Conservation (phyloP, 768 basidiomycete genomes). For the Tulasnella sp. region DNA sequence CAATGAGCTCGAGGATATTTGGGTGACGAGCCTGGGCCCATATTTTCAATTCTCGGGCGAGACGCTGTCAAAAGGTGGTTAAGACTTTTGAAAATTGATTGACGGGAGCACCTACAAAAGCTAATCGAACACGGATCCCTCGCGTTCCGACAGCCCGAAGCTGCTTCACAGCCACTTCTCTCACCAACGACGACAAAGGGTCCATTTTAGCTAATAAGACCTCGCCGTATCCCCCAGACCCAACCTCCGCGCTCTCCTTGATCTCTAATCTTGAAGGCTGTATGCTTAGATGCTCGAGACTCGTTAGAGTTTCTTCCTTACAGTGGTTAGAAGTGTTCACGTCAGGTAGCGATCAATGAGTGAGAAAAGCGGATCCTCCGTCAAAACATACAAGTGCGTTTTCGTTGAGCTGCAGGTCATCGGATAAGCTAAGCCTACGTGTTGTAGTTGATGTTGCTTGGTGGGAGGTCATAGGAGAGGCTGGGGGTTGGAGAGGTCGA, state of each 20-base stretch:
- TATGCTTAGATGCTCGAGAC: background rate
- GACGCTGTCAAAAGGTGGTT: background rate
- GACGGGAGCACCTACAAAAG: background rate
- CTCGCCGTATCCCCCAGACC: slow-evolving; percentile 5
- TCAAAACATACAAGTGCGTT: background rate
- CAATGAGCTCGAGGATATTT: slow-evolving; percentile 11
- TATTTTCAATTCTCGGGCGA: slow-evolving; percentile 5
- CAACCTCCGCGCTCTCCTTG: background rate
- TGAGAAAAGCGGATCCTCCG: background rate
- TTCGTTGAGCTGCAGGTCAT: background rate
- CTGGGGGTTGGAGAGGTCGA: background rate
- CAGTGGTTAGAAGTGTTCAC: background rate
- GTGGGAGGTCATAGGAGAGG: background rate
- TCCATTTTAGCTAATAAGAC: background rate
- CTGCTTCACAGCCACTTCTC: slow-evolving; percentile 3
- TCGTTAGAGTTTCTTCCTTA: background rate
- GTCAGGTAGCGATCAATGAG: background rate
- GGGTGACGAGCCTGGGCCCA: background rate
- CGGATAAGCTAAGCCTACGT: background rate
- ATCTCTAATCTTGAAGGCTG: background rate
- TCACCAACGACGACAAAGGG: background rate
- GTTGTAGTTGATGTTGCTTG: background rate
- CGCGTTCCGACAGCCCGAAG: slow-evolving; percentile 1
- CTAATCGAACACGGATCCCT: background rate
- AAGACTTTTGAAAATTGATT: background rate